These are phyloP conservation scores for Clarireedia hainanense DNA, from an alignment of 2,329 filamentous ascomycete genomes.

Conservation along the genomic window DNA sequence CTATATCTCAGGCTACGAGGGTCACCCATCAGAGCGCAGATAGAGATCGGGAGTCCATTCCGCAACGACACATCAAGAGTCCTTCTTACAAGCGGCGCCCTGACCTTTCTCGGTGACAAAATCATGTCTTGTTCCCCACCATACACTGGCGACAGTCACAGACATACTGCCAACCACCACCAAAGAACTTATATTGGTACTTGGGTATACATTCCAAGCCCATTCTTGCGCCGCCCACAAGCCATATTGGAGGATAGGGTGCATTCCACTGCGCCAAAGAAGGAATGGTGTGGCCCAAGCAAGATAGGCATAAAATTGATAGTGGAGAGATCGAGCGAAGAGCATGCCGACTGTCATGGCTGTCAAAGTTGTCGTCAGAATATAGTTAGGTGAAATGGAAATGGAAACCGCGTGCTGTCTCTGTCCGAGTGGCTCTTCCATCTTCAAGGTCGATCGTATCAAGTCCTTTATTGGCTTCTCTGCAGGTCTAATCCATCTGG, in stretches of 20 bases:
- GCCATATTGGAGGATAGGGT: slow-evolving; percentile 48
- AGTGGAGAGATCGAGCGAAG: slow-evolving; percentile 64
- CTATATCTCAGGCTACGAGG: background rate
- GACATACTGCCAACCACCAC: slow-evolving; percentile 65
- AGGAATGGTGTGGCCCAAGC: slow-evolving; percentile 67
- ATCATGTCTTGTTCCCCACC: slow-evolving; percentile 31
- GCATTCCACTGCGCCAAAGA: slow-evolving; percentile 56
- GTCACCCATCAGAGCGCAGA: too few relatives aligned
- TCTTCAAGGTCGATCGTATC: slow-evolving; percentile 21
- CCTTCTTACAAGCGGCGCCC: slow-evolving; percentile 20
- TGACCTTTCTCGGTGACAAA: slow-evolving; percentile 23
- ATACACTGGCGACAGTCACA: slow-evolving; percentile 45
- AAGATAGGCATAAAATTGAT: slow-evolving; percentile 68
- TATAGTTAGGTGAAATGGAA: slow-evolving; percentile 49
- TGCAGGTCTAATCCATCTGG: slow-evolving; percentile 54
- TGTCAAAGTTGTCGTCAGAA: slow-evolving; percentile 53
- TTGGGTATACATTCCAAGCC: slow-evolving; percentile 69
- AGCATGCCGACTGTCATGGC: slow-evolving; percentile 61
- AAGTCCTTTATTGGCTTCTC: slow-evolving; percentile 42
- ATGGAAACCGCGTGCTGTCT: slow-evolving; percentile 41
- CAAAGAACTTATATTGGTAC: slow-evolving; percentile 53
- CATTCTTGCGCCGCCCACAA: slow-evolving; percentile 62
- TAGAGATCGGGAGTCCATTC: too few relatives aligned
- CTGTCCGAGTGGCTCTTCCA: slow-evolving; percentile 29
- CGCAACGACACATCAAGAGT: slow-evolving; percentile 12